Evolutionary conservation across 805 yeast genomes (phyloP).

Genomic region (Pichia deserticola): DNA sequence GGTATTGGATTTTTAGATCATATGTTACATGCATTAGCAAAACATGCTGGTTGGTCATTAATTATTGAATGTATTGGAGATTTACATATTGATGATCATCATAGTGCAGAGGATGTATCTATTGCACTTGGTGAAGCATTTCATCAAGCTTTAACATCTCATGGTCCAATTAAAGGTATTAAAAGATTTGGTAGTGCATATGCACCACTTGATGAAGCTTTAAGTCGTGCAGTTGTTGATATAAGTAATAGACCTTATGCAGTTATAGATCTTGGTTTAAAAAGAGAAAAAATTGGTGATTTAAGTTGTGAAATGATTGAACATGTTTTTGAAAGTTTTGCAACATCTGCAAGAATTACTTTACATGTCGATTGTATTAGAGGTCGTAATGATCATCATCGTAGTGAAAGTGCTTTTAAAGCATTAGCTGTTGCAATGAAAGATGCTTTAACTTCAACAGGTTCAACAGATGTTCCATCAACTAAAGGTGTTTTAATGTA

Average conservation of each 20-base stretch:
- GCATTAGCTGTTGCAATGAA: conserved; percentile 89
- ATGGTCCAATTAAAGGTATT: conserved; percentile 80
- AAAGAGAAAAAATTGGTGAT: conserved; percentile 90
- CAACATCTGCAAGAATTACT: conserved; percentile 85
- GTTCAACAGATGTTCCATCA: conserved; percentile 86
- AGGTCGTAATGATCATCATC: conserved; percentile 93
- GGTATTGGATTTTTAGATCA: conserved; percentile 96
- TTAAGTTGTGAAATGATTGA: conserved; percentile 94
- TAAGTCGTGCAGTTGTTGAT: conserved; percentile 93
- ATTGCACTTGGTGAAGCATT: conserved; percentile 88
- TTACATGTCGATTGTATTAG: conserved; percentile 90
- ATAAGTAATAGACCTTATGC: conserved; percentile 90
- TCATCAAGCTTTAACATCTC: conserved; percentile 56
- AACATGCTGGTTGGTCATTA: conserved; percentile 94
- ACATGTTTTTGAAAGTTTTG: conserved; percentile 92
- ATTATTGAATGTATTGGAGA: conserved; percentile 89
- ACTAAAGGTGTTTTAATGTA: conserved; percentile 90
- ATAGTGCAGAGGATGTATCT: conserved; percentile 92
- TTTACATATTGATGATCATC: conserved; percentile 94
- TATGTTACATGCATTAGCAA: conserved; percentile 95
- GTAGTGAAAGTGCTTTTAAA: conserved; percentile 94
- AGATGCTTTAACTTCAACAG: conserved; percentile 77
- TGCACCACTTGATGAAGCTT: conserved; percentile 96
- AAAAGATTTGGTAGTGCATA: conserved; percentile 88
- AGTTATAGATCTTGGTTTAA: conserved; percentile 80